Evolutionary conservation across 225 moss, liverwort and hornwort genomes (phyloP).

Genomic region (Neckera pumila): DNA sequence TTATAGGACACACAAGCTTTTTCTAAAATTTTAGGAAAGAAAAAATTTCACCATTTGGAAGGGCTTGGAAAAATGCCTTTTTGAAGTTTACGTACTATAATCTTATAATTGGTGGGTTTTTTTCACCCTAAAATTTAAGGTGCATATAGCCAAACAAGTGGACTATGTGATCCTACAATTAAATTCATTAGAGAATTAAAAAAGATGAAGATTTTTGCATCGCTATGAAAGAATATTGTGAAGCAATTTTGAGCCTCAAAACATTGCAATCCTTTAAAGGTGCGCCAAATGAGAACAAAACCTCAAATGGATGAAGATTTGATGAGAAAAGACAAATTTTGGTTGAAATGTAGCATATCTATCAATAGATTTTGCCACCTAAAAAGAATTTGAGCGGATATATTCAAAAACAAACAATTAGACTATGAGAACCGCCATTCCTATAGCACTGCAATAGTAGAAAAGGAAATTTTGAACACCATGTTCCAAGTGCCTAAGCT

Average conservation of each 20-base stretch:
- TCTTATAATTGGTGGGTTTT: no score
- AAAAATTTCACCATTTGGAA: neutral
- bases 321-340: neutral
- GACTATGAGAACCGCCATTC: fast-evolving
- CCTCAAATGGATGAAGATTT: no score
- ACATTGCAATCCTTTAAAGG: fast-evolving
- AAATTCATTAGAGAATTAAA: neutral
- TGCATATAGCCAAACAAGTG: neutral
- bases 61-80: fast-evolving
- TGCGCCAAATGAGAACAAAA: fast-evolving
- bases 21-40: neutral
- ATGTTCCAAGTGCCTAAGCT: fast-evolving
- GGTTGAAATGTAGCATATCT: neutral
- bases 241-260: neutral
- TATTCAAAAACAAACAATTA: neutral
- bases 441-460: neutral
- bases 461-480: neutral
- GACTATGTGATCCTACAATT: neutral
- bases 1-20: fast-evolving
- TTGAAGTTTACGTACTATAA: fast-evolving
- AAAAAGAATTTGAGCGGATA: neutral
- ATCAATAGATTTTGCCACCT: neutral
- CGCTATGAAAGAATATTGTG: fast-evolving
- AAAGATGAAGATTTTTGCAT: neutral
- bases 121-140: no score